Evolutionary conservation across 495 filamentous ascomycete genomes (phyloP).

Genomic region (Rostrohypoxylon terebratum): DNA sequence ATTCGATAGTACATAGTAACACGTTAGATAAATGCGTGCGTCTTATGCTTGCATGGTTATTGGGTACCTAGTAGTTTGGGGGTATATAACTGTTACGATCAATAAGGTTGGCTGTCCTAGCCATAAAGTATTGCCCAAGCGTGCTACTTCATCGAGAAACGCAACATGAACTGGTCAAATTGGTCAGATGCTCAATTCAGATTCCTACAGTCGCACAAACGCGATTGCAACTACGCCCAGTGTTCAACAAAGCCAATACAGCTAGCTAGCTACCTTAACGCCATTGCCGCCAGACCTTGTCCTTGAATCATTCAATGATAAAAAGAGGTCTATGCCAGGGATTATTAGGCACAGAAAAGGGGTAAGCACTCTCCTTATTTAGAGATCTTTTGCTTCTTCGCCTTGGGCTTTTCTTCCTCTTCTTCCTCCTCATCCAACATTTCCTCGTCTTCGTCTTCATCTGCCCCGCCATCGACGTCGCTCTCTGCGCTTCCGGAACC

Average conservation of each 20-base stretch:
- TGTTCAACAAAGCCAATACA: constrained; percentile 6
- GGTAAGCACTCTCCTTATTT: constrained; percentile 23
- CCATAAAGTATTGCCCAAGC: constrained; percentile 6
- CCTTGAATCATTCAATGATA: constrained; percentile 28
- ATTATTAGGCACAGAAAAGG: constrained; percentile 7
- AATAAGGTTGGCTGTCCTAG: not conserved
- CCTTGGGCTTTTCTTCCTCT: constrained; percentile 56
- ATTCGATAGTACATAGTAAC: no score
- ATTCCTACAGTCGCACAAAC: constrained; percentile 6
- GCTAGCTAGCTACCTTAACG: constrained; percentile 34
- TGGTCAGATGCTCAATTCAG: not conserved
- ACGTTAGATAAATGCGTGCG: not conserved
- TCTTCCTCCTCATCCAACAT: constrained; percentile 52
- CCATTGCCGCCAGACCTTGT: constrained; percentile 33
- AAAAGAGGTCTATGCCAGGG: constrained; percentile 25
- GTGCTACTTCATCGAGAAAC: constrained; percentile 3
- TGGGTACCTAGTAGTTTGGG: not conserved
- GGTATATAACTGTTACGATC: constrained; percentile 11
- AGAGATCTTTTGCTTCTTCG: constrained; percentile 61
- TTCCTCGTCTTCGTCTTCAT: constrained; percentile 51
- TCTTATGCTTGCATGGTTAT: not conserved
- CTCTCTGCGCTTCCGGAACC: constrained; percentile 74
- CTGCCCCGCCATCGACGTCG: constrained; percentile 54
- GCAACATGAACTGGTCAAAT: not conserved
- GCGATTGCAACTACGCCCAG: constrained; percentile 19